Evolutionary conservation across 2,329 filamentous ascomycete genomes (phyloP), one percentile per base, ranked within the genome.

Genomic region (Arthroderma sp.): DNA sequence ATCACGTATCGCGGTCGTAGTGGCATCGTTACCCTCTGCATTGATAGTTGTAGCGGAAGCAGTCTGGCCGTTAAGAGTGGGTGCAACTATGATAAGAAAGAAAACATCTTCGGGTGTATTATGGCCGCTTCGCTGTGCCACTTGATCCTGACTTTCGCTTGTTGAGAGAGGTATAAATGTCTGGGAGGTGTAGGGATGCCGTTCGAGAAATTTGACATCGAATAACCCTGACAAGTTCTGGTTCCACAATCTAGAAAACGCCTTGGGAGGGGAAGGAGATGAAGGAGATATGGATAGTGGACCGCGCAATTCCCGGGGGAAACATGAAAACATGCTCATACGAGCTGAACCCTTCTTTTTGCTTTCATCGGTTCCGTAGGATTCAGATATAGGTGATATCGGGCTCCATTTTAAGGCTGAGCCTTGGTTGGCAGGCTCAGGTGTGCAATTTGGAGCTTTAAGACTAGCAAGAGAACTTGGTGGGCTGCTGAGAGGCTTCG

Each of bases 101-200:
- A 66, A 61, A 0, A 72, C 68, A 19, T 70, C 66, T 25, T 52
- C 43, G 19, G 13, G 64, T 63, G 28, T 66, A 63, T 5, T 62
- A 41, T 3, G 58, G 35, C 9, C 59, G 49, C n/a, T 56, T 63
- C 38, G 8, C 25, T 35, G 28, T 31, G 17, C 33, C n/a, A 37
- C 11, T 31, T 51, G 47, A 33, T 41, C 31, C 8, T 4, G 38
- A 23, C 9, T 56, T 28, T 53, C 61, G 65, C 37, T 81, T 3
- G 47, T 43, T 15, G 58, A 81, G 54, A 96, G 75, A 0, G 93
- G 93, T 44, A 88, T 80, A 71, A 98, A 97, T 0, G 90, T 95
- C 74, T 98, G 93, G 1, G 88, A 88, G 1, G 93, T 97, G 72
- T 84, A 97, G 0, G 93, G 91, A 71, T 98, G 93, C 39, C 93